Conservation (phyloP, 192 early-diverging fungal species). For the Rhizophagus prolifer region DNA sequence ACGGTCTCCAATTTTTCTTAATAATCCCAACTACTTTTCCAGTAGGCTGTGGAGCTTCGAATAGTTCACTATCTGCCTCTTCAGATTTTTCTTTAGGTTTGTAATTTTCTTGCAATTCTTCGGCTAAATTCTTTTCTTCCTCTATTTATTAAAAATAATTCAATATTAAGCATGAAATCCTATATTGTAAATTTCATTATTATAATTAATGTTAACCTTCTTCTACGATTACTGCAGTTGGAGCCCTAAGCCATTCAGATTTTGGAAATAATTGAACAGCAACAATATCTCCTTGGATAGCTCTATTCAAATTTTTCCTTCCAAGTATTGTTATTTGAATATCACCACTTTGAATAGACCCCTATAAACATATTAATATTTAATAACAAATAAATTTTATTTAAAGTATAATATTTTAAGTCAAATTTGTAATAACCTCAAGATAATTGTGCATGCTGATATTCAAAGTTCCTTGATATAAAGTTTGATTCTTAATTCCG, state of each 20-base stretch:
- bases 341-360: conserved; percentile 72
- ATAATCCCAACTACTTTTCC: conserved; percentile 91
- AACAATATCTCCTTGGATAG: conserved; percentile 88
- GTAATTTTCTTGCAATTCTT: conserved; percentile 51
- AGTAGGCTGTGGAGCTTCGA: conserved; percentile 61
- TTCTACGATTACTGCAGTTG: conserved; percentile 73
- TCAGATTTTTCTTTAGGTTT: conserved; percentile 66
- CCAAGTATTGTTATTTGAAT: conserved; percentile 78
- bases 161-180: not conserved
- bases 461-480: conserved; percentile 78
- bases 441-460: conserved; percentile 88
- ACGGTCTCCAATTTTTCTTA: conserved; percentile 91
- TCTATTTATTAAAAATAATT: conserved; percentile 15
- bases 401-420: not conserved
- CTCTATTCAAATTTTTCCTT: conserved; percentile 83
- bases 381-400: not conserved
- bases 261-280: conserved; percentile 85
- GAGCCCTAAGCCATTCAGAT: conserved; percentile 77
- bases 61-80: conserved; percentile 64
- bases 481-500: conserved; percentile 79
- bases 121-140: conserved; percentile 38
- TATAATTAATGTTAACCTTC: conserved; percentile 66
- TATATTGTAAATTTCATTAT: conserved; percentile 44
- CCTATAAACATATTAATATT: conserved; percentile 39
- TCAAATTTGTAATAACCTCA: conserved; percentile 50